Conservation (phyloP, 495 filamentous ascomycete genomes). For the Aspergillus baeticus region DNA sequence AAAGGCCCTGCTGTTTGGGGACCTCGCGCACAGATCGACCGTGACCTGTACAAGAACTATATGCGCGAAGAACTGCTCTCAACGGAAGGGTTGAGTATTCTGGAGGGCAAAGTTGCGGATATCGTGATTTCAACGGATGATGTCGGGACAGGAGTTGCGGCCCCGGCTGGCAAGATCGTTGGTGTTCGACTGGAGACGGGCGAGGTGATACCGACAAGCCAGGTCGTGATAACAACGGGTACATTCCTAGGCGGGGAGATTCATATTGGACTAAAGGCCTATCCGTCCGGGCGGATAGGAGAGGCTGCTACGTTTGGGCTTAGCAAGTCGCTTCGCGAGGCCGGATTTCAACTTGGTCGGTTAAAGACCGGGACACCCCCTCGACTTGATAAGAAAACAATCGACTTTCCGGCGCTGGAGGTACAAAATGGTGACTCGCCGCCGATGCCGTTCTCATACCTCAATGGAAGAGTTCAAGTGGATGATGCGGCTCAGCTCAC, state of each 20-base stretch:
- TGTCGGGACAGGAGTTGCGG: slow-evolving; percentile 42
- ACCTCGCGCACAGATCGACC: slow-evolving; percentile 93
- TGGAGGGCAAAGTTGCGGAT: slow-evolving; percentile 89
- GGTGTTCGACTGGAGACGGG: slow-evolving; percentile 89
- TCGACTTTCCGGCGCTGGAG: slow-evolving; percentile 72
- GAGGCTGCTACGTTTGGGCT: slow-evolving; percentile 92
- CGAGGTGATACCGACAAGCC: slow-evolving; percentile 73
- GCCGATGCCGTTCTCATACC: slow-evolving; percentile 86
- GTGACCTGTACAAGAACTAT: slow-evolving; percentile 81
- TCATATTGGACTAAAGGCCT: slow-evolving; percentile 84
- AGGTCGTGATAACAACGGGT: slow-evolving; percentile 92
- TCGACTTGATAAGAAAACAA: slow-evolving; percentile 76
- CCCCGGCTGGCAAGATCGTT: slow-evolving; percentile 68
- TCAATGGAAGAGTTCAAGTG: slow-evolving; percentile 74
- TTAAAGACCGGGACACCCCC: slow-evolving; percentile 96
- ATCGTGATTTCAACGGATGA: slow-evolving; percentile 65
- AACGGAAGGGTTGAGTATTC: slow-evolving; percentile 74
- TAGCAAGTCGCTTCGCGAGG: slow-evolving; percentile 84
- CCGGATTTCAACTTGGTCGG: slow-evolving; percentile 87
- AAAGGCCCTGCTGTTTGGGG: slow-evolving; percentile 98
- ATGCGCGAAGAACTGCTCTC: slow-evolving; percentile 84
- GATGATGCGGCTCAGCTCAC: slow-evolving; percentile 68
- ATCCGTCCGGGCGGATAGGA: slow-evolving; percentile 87
- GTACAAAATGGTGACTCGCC: slow-evolving; percentile 80
- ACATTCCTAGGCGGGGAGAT: slow-evolving; percentile 97